phyloP scores from a whole-genome alignment of 139 green algal genomes.

The Volvox reticuliferus region DNA sequence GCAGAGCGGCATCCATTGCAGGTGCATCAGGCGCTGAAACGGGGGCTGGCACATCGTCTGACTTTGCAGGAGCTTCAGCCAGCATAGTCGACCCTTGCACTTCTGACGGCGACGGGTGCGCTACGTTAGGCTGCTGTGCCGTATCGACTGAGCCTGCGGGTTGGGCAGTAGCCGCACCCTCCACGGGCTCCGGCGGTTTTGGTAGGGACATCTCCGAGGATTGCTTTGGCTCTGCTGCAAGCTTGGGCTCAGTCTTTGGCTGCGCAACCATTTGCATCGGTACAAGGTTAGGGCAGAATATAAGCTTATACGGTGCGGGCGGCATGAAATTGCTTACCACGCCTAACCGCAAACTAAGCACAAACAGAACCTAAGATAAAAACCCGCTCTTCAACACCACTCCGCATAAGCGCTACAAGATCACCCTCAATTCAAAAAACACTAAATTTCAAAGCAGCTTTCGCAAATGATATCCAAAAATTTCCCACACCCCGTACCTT shows the following conservation, averaged over 20 bases:
- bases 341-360: no score
- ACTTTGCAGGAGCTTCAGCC: neutral
- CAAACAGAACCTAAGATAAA: no score
- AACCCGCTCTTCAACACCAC: no score
- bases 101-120: neutral
- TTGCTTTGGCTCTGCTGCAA: neutral
- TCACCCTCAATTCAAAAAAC: no score
- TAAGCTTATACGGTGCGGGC: no score
- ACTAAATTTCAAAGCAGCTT: no score
- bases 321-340: no score
- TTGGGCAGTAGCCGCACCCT: neutral
- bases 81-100: neutral
- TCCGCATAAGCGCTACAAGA: no score
- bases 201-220: neutral
- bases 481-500: neutral
- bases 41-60: neutral
- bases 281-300: no score
- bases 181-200: conserved; percentile 14
- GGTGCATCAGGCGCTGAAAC: neutral
- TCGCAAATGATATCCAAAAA: no score
- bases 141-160: neutral
- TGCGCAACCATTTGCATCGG: neutral
- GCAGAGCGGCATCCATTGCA: neutral
- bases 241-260: conserved; percentile 3
- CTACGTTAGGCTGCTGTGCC: neutral